Evolutionary conservation across 768 basidiomycete species (phyloP), one percentile per base, ranked within the genome.

Genomic region (Mycena amicta): DNA sequence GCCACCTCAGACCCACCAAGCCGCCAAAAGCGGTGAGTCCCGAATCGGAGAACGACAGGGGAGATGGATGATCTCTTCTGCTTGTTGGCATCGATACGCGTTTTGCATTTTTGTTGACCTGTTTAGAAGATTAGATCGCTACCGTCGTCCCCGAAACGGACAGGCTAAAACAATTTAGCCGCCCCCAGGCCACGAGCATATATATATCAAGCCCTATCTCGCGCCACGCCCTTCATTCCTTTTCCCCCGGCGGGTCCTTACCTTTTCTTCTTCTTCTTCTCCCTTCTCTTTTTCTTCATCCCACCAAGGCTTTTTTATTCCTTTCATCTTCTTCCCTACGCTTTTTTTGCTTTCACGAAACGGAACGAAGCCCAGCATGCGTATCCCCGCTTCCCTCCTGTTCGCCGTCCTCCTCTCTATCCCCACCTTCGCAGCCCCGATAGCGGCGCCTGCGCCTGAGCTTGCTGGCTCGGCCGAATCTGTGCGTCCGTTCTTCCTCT

Each of bases 351-450:
- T 18, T 37, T 37, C 33, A 37, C 18, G 8, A 8, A 37, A 8
- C 33, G 33, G 8, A 37, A 37, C 33, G 33, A 37, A n/a, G n/a
- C n/a, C 39, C 39, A 52, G 16, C 29, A 55, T 55, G 54, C 54
- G 47, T 25, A 27, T 57, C 22, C 49, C 56, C 11, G 37, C 37
- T n/a, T 30, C 33, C 12, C 28, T 57, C 3, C 12, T 57, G 20
- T 51, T 57, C 20, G 50, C 50, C 5, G 22, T 52, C 49, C 49
- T 52, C 16, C 49, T 57, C 40, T 57, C 49, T 1, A 39, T 57
- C 50, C 33, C 31, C 39, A 39, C 50, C 3, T 20, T 50, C 50
- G 50, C 56, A 26, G 40, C 56, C 26, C 47, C 47, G 25, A 23
- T 57, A 18, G 40, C 46, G 40, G 29, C 1, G 28, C 39, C 12